Base-by-base conservation (phyloP, 768 basidiomycete genomes). In the Thelephora aurantiotincta region DNA sequence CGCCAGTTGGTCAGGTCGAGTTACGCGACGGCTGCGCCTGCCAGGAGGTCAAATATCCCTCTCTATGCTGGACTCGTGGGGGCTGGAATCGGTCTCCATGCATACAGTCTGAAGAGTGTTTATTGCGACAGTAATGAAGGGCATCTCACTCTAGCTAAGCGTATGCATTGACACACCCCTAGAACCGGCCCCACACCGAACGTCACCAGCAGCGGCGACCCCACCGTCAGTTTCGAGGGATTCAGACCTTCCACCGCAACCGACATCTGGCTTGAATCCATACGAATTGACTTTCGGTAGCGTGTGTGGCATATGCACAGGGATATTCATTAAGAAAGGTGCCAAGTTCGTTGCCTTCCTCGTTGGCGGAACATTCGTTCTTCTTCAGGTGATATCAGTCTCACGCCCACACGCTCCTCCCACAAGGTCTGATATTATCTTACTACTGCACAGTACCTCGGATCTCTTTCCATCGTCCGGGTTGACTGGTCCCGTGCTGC, bases 281-380 rank as follows among this genome's bases (percentile, higher is more conserved):
- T 82, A 82, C 57, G 82, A 94, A 54, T 75, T 98, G 22, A 70
- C 80, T 0, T 97, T 97, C 59, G 94, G 94, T 11, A 87, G 90
- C 4, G 80, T 86, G 0, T 76, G 80, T 48, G 94, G 94, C 0
- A 60, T 98, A 36, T 96, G 90, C 57, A 79, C 89, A 0, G 94
- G 94, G 0, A 73, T 98, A 0, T 98, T 98, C 58, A 70, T 94
- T 55, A 97, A 96, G 66, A 97, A 94, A 63, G 93, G 94, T n/a
- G 77, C 82, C 6, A 87, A 82, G 60, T 69, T 76, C 2, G 63
- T 82, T 11, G 94, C 92, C 0, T 92, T 90, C 65, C 59, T 84
- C 37, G 65, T 96, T n/a, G 94, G 94, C 2, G 91, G 90, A 2
- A 67, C 87, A 2, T 98, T 96, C 54, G 82, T 97, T 18, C 64